Conservation (phyloP, 306 rosid genomes). For the Malus sylvestris region DNA sequence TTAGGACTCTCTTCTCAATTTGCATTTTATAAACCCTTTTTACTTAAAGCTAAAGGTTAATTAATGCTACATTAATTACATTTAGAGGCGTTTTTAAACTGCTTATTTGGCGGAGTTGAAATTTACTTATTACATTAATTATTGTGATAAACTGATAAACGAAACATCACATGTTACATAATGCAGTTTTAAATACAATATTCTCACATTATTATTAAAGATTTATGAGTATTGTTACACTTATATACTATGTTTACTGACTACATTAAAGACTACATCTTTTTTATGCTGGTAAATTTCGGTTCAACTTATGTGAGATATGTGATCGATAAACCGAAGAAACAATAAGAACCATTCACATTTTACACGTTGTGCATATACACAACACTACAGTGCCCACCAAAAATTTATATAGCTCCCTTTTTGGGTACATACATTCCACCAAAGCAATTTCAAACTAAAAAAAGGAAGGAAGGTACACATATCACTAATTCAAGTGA, state of each 20-base stretch:
- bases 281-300: too few relatives aligned
- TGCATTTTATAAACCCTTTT: not conserved
- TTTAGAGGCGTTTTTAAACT: not conserved
- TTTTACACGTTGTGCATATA: too few relatives aligned
- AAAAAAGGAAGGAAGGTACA: not conserved
- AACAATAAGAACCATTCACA: too few relatives aligned
- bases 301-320: too few relatives aligned
- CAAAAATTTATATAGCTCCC: too few relatives aligned
- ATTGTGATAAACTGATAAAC: not conserved
- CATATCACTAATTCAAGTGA: not conserved
- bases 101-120: not conserved
- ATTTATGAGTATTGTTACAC: too few relatives aligned
- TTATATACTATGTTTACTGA: too few relatives aligned
- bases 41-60: not conserved
- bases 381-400: too few relatives aligned
- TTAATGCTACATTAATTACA: not conserved
- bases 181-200: not conserved
- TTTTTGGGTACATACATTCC: not conserved
- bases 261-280: too few relatives aligned
- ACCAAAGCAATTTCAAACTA: not conserved
- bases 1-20: not conserved
- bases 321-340: too few relatives aligned
- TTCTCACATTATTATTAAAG: too few relatives aligned
- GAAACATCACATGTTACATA: not conserved
- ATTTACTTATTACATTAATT: too few relatives aligned